phyloP scores from a whole-genome alignment of 331 rosid genomes.

The Malus hybrid region DNA sequence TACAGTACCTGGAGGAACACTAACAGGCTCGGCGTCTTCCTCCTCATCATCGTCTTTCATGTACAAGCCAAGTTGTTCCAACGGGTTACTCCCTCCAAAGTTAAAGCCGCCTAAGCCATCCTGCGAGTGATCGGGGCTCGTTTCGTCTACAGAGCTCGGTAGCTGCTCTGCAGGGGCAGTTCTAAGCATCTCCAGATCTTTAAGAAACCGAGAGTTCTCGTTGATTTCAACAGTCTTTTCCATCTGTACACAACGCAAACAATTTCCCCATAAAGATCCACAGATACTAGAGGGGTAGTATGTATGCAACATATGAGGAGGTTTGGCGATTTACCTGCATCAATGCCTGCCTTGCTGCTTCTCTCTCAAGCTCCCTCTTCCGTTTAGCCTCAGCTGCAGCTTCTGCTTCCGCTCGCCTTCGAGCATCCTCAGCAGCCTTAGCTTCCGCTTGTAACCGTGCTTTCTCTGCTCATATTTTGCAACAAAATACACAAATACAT shows the following conservation, averaged over 20 bases:
- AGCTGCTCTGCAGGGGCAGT: constrained; percentile 51
- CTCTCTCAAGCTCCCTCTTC: constrained; percentile 84
- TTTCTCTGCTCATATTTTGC: constrained; percentile 40
- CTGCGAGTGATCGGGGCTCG: constrained; percentile 65
- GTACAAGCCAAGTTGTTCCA: constrained; percentile 78
- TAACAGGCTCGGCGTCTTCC: constrained; percentile 55
- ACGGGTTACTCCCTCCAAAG: constrained; percentile 52
- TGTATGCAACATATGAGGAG: not conserved
- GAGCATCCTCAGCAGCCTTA: constrained; percentile 82
- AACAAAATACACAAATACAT: not conserved
- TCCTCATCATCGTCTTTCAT: constrained; percentile 77
- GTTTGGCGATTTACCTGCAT: constrained; percentile 42
- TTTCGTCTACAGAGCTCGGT: constrained; percentile 58
- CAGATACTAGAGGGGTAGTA: not conserved
- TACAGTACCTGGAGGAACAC: constrained; percentile 38
- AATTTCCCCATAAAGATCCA: constrained; percentile 14
- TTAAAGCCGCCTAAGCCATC: constrained; percentile 71
- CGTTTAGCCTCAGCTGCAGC: constrained; percentile 73
- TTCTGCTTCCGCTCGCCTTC: constrained; percentile 61
- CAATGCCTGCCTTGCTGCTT: constrained; percentile 84
- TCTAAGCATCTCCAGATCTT: constrained; percentile 77
- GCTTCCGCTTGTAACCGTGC: constrained; percentile 85
- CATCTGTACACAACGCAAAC: constrained; percentile 42
- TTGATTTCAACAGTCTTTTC: constrained; percentile 82
- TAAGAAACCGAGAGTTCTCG: constrained; percentile 63